A percentile compares a stretch with the other conserved stretches of the same genome.
Conservation (phyloP, 164 flowering plant species). For the grape (Vitis vinifera) region DNA sequence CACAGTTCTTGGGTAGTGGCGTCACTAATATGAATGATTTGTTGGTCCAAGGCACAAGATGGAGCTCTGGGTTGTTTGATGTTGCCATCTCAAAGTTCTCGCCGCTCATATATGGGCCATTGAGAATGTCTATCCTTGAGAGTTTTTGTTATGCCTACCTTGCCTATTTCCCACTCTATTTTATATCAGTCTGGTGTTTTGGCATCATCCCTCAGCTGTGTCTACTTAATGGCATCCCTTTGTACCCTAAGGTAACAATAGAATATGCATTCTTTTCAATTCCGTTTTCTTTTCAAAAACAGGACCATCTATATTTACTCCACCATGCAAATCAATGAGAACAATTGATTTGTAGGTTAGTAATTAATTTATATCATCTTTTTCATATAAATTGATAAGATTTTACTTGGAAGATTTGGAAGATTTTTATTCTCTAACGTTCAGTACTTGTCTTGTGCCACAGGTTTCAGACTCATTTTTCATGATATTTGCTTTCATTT, state of each 20-base stretch:
- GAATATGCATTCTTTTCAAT: no score
- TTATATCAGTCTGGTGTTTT: constrained; percentile 28
- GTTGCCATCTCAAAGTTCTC: constrained; percentile 35
- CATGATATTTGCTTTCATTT: constrained; percentile 21
- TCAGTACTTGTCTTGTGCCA: no score
- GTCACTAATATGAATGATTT: constrained; percentile 28
- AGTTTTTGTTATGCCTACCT: constrained; percentile 32
- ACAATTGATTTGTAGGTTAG: no score
- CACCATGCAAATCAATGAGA: no score
- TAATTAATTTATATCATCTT: no score
- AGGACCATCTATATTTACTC: no score
- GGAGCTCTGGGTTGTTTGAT: constrained; percentile 39
- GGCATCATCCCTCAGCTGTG: constrained; percentile 46
- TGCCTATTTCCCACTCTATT: constrained; percentile 24
- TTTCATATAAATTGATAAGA: no score
- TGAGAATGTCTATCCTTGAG: constrained; percentile 31
- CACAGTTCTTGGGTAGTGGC: constrained; percentile 42
- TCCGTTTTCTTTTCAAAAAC: no score
- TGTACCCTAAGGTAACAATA: constrained; percentile 37
- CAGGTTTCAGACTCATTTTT: constrained; percentile 33
- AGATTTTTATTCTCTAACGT: no score
- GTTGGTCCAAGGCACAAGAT: constrained; percentile 39
- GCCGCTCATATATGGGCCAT: constrained; percentile 36
- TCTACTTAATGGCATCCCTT: constrained; percentile 36
- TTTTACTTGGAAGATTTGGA: no score